Percentiles rank a stretch among this genome's conserved stretches.
These are phyloP conservation scores for Penicillium sp. DNA, from an alignment of 2,329 filamentous ascomycete genomes.

Conservation along the genomic window DNA sequence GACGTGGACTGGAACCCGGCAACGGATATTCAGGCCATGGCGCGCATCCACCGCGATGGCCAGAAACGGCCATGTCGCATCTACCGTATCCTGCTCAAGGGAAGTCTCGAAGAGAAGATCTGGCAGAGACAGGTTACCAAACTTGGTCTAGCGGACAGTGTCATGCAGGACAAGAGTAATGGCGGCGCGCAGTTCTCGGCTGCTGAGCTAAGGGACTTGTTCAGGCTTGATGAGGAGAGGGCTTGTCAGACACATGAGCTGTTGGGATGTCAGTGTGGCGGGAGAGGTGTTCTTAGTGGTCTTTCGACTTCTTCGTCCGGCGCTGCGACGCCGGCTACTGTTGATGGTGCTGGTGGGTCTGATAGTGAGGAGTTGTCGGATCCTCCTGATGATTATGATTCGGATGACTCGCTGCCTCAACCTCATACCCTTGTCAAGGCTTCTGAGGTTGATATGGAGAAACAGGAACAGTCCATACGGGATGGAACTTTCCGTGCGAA, in stretches of 20 bases:
- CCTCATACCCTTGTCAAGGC: constrained; percentile 40
- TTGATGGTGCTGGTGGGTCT: constrained; percentile 8
- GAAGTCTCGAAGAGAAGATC: constrained; percentile 71
- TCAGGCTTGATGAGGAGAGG: constrained; percentile 61
- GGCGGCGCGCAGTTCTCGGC: constrained; percentile 59
- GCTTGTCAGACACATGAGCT: constrained; percentile 68
- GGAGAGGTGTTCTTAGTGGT: constrained; percentile 43
- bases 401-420: constrained; percentile 29
- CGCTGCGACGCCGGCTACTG: constrained; percentile 10
- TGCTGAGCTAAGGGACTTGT: constrained; percentile 66
- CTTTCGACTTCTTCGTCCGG: constrained; percentile 8
- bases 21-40: constrained; percentile 72
- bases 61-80: constrained; percentile 68
- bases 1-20: constrained; percentile 77
- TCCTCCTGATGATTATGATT: constrained; percentile 18
- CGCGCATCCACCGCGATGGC: constrained; percentile 69
- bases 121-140: constrained; percentile 72
- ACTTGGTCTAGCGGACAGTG: constrained; percentile 66
- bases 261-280: constrained; percentile 62
- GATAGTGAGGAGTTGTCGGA: constrained; percentile 1
- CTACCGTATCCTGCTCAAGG: constrained; percentile 67
- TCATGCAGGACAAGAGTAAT: constrained; percentile 60
- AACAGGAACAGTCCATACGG: constrained; percentile 34
- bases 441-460: constrained; percentile 40
- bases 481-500: constrained; percentile 16